A percentile compares a stretch with the other conserved stretches of the same genome.
Conservation (phyloP, 1,284 basidiomycete genomes). For the Ceratobasidium theobromae region DNA sequence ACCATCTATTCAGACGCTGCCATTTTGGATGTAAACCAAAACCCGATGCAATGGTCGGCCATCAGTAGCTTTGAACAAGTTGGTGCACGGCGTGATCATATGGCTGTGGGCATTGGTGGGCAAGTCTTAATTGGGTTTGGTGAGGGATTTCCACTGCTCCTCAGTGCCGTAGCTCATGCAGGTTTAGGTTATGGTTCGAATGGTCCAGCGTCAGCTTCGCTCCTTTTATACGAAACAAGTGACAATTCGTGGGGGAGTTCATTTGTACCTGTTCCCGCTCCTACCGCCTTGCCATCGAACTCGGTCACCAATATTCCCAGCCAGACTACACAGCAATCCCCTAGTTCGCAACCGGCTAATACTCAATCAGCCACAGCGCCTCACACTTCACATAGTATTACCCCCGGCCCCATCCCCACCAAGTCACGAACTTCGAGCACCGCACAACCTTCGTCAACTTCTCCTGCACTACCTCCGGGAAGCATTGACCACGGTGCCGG, state of each 20-base stretch:
- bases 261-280: conserved; percentile 43
- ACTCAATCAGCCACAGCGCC: background rate
- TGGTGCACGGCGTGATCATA: conserved; percentile 69
- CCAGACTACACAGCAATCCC: background rate
- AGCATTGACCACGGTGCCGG: conserved; percentile 35
- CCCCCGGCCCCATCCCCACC: conserved; percentile 47
- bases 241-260: conserved; percentile 41
- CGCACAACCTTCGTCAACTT: background rate
- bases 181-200: conserved; percentile 55
- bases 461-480: conserved; percentile 10
- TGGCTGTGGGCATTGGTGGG: conserved; percentile 60
- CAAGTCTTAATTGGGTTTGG: conserved; percentile 78
- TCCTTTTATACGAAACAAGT: conserved; percentile 58
- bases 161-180: background rate
- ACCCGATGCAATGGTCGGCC: conserved; percentile 60
- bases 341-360: background rate
- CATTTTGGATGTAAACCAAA: conserved; percentile 63
- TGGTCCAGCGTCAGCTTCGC: conserved; percentile 52
- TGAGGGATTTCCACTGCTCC: conserved; percentile 46
- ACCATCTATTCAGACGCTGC: conserved; percentile 68
- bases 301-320: background rate
- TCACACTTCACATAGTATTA: conserved; percentile 37
- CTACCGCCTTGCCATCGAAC: background rate
- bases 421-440: background rate
- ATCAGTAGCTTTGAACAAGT: conserved; percentile 53